Conservation (phyloP, 2,329 filamentous ascomycete species). For the Fusarium neocosmosporiellum region DNA sequence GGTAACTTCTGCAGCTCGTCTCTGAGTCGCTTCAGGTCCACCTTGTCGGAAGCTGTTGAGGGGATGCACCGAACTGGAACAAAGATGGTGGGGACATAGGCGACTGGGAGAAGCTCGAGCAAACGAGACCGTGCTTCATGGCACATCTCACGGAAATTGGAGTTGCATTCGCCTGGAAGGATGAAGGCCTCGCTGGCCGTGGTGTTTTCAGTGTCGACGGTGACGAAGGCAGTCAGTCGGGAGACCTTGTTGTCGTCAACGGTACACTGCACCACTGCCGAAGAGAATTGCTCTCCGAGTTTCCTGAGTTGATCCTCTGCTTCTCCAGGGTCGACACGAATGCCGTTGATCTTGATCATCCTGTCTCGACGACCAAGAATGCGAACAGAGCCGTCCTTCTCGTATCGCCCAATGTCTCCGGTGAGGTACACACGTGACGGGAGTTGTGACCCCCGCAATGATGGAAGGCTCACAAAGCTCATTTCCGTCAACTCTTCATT, state of each 20-base stretch:
- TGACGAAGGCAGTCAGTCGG: not conserved
- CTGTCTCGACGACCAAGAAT: not conserved
- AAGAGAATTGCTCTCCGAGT: not conserved
- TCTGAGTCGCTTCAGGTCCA: not conserved
- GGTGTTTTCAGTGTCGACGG: not conserved
- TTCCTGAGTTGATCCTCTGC: not conserved
- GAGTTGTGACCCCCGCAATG: not conserved
- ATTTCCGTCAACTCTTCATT: not conserved
- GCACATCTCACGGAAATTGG: not conserved
- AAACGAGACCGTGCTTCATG: not conserved
- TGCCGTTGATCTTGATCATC: not conserved
- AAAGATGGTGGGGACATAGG: not conserved
- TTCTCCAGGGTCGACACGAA: not conserved
- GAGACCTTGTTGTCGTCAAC: not conserved
- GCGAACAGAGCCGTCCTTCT: not conserved
- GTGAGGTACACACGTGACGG: not conserved
- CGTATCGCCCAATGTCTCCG: not conserved
- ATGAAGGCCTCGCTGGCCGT: not conserved
- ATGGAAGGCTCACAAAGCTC: not conserved
- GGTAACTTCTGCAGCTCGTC: not conserved
- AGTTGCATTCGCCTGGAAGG: not conserved
- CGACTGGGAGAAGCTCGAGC: not conserved
- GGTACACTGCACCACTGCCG: not conserved
- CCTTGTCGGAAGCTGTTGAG: not conserved
- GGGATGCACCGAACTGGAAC: not conserved